Evolutionary conservation across 768 basidiomycete genomes (phyloP).

Genomic region (Amanita jacksonii): DNA sequence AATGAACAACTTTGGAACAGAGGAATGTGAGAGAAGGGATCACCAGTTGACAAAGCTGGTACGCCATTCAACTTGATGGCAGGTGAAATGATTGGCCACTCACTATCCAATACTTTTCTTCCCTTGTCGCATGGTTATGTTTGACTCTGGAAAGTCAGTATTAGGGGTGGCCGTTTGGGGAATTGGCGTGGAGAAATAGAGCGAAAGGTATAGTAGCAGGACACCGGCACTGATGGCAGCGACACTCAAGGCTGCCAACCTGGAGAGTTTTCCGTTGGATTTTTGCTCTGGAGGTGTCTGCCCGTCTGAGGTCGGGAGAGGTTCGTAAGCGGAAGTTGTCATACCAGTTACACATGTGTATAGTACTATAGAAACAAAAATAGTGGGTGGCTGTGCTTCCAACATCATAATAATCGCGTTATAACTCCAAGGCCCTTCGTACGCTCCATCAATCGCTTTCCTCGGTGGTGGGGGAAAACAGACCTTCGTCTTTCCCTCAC

Average conservation of each 20-base stretch:
- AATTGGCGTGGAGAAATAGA: background rate
- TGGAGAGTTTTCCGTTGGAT: background rate
- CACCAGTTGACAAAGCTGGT: constrained; percentile 73
- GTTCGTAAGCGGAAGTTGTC: background rate
- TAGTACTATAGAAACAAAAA: background rate
- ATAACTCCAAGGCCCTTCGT: constrained; percentile 68
- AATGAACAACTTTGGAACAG: constrained; percentile 3
- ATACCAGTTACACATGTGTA: background rate
- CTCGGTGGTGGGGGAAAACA: constrained; percentile 11
- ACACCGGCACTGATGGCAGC: background rate
- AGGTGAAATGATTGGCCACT: constrained; percentile 20
- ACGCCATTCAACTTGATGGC: constrained; percentile 3
- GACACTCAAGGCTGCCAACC: background rate
- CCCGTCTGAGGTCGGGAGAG: background rate
- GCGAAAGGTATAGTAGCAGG: background rate
- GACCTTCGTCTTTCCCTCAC: constrained; percentile 95
- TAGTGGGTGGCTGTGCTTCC: background rate
- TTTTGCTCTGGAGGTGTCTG: background rate
- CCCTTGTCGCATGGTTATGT: constrained; percentile 30
- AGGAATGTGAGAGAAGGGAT: constrained; percentile 6
- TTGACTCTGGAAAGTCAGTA: constrained; percentile 3
- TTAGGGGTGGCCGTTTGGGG: background rate
- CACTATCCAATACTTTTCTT: constrained; percentile 81
- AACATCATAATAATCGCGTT: constrained; percentile 47
- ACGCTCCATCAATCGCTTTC: constrained; percentile 6